A percentile compares a stretch with the other conserved stretches of the same genome.
Conservation (phyloP, 176 grass and related monocot species). For the Zoysia pacifica region DNA sequence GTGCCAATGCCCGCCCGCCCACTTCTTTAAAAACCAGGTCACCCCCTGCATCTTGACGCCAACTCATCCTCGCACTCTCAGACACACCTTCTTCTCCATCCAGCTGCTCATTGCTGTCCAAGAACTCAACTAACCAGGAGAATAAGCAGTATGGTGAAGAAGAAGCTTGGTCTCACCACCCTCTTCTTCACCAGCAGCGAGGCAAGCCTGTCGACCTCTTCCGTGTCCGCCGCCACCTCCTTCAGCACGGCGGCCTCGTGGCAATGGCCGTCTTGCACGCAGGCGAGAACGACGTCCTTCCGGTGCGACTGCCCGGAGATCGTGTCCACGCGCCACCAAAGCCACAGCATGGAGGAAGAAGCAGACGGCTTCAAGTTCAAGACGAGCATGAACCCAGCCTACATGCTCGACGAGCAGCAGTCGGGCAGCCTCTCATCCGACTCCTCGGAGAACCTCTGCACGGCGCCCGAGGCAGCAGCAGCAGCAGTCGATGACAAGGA, state of each 20-base stretch:
- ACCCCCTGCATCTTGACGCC: not conserved
- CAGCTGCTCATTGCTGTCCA: not conserved
- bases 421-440: not conserved
- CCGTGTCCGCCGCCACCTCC: not conserved
- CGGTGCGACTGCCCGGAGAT: conserved; percentile 12
- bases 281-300: conserved; percentile 44
- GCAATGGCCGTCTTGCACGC: conserved; percentile 54
- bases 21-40: conserved; percentile 2
- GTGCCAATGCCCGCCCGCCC: not conserved
- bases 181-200: no score
- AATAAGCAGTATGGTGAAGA: conserved; percentile 40
- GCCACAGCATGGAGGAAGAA: not conserved
- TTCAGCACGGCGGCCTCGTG: not conserved
- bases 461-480: not conserved
- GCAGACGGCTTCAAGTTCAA: not conserved
- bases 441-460: conserved; percentile 28
- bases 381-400: conserved; percentile 38
- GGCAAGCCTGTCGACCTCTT: not conserved
- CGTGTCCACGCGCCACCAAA: conserved; percentile 26
- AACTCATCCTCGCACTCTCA: conserved; percentile 12
- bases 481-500: not conserved
- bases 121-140: no score
- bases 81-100: not conserved
- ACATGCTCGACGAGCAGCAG: not conserved
- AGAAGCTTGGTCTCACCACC: no score